Evolutionary conservation across 2,329 filamentous ascomycete species (phyloP), one percentile per base, ranked within the genome.

Genomic region (Aspergillus sp.): DNA sequence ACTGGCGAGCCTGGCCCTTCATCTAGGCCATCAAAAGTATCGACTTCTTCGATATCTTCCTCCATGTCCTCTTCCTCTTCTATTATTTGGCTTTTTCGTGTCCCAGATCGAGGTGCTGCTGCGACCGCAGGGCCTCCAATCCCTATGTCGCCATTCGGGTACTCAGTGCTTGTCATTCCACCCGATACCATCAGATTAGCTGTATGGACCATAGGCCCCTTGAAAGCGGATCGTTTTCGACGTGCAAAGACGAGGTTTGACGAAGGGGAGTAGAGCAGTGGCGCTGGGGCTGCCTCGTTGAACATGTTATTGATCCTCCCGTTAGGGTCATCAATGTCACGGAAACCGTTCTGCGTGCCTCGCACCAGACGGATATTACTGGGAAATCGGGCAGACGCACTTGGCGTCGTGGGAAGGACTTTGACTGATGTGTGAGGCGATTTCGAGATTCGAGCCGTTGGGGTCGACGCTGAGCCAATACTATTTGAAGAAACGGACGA

Each of bases 381-480:
- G 0, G 94, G 93, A 69, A 98, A 96, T 1, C 86, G 80, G 15
- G 83, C 81, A 2, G 85, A 79, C n/a, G 77, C 77, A 0, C 90
- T 93, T 0, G 94, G 94, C 0, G 93, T 97, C 0, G 91, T 91
- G 1, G 95, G 94, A 2, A 98, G 86, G n/a, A 98, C 90, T 78
- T 98, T 98, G 69, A 98, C 90, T 0, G 91, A 96, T 67, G 91
- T 87, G 73, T 97, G 92, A 1, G 95, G 94, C 3, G 89, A 93
- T 23, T 91, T 87, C 13, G 85, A 85, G 38, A 85, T 79, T 47
- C 84, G 84, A 15, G 86, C 89, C 70, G 88, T 89, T 38, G 89
- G 89, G 17, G 88, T 85, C 4, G 85, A 82, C 3, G 87, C 86
- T 0, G 89, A 88, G 4, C 89, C 87, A 0, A 89, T 89, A 21